phyloP scores from a whole-genome alignment of 495 filamentous ascomycete species.

The Aspergillus olivimuriae region DNA sequence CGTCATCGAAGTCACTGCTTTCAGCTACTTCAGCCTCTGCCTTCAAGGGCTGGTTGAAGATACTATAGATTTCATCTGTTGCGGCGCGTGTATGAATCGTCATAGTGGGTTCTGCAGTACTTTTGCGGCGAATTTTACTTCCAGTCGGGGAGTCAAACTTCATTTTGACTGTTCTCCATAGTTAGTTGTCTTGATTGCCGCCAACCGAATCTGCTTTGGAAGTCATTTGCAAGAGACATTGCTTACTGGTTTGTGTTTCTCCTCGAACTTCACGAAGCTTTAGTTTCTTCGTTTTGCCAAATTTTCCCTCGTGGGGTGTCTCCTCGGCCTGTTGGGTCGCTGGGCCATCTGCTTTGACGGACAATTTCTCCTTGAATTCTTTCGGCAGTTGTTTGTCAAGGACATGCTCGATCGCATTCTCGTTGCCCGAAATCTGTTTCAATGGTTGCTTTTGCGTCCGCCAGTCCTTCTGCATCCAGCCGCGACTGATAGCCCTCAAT shows the following conservation, averaged over 20 bases:
- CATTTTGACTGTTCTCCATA: conserved; percentile 62
- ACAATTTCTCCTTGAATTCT: conserved; percentile 24
- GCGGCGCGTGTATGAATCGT: conserved; percentile 92
- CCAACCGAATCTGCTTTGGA: background rate
- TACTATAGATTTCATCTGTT: conserved; percentile 92
- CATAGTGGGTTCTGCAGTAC: conserved; percentile 82
- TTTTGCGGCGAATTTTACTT: conserved; percentile 69
- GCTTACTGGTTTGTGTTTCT: conserved; percentile 77
- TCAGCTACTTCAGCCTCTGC: conserved; percentile 40
- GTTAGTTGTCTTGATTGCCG: conserved; percentile 22
- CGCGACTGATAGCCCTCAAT: conserved; percentile 69
- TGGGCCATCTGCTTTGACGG: conserved; percentile 15
- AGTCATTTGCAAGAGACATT: background rate
- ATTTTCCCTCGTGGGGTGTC: conserved; percentile 25
- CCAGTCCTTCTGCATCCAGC: conserved; percentile 74
- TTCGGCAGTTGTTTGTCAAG: conserved; percentile 19
- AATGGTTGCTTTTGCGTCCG: conserved; percentile 30
- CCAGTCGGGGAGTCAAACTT: conserved; percentile 82
- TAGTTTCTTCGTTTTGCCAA: conserved; percentile 51
- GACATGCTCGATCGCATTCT: conserved; percentile 8
- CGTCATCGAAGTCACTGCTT: conserved; percentile 58
- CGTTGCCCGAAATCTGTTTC: conserved; percentile 35
- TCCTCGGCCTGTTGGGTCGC: conserved; percentile 10
- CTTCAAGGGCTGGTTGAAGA: conserved; percentile 88
- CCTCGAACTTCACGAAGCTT: conserved; percentile 68